Conservation (phyloP, 116 monocot genomes). For the Iris pallida region DNA sequence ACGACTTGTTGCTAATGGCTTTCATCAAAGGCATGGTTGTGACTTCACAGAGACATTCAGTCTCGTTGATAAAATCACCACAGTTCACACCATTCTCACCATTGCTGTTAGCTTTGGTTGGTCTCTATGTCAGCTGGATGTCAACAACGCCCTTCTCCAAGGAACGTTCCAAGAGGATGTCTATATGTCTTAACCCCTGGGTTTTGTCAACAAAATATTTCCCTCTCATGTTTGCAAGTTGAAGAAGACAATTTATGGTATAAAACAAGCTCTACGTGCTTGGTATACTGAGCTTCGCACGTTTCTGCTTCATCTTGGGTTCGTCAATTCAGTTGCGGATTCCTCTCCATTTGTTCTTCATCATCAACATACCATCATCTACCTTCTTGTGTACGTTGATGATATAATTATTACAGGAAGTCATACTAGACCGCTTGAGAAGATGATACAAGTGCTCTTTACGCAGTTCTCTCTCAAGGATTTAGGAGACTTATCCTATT, state of each 20-base stretch:
- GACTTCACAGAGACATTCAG: conserved; percentile 1
- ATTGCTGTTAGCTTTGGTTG: background rate
- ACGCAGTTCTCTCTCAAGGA: background rate
- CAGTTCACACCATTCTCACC: background rate
- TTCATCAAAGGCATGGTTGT: background rate
- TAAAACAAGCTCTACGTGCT: background rate
- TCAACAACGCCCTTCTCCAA: background rate
- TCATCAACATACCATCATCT: background rate
- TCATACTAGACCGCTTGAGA: background rate
- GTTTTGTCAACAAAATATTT: background rate
- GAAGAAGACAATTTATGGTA: background rate
- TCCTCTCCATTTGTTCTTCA: background rate
- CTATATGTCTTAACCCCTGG: background rate
- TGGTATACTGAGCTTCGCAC: background rate
- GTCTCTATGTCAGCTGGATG: background rate
- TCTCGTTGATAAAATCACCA: background rate
- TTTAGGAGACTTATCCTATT: background rate
- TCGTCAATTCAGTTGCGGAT: background rate
- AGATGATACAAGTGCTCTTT: background rate
- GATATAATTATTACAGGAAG: background rate
- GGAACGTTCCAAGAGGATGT: background rate
- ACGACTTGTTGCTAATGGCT: background rate
- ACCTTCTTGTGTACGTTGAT: background rate
- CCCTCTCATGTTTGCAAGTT: background rate
- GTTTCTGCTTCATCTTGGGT: background rate